Base-by-base conservation (phyloP, 1,284 basidiomycete species). In the Chalciporus sp. region DNA sequence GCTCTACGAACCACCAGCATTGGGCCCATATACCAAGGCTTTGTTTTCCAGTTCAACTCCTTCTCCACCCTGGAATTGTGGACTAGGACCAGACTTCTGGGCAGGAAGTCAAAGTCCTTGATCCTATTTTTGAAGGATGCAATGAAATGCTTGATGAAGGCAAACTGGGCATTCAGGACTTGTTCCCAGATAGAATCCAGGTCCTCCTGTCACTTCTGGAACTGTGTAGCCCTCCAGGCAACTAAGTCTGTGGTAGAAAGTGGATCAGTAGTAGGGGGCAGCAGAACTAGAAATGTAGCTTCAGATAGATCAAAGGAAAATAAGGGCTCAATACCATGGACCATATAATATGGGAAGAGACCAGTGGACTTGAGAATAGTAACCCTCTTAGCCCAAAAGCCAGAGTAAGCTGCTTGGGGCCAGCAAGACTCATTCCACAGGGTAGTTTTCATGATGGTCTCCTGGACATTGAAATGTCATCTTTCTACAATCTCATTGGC, bases 281-380 rank as follows among this genome's bases (percentile, higher is more conserved):
- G 23, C 0, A 66, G 66, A 0, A 64, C 45, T 0, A 75, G 62
- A 44, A 65, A 78, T 0, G 72, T 77, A 0, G 76, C 76, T 61
- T 79, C 71, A 0, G 62, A 55, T 17, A 78, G 58, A 45, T 78
- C 72, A 14, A 79, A 65, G 0, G 73, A 74, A 7, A 78, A 58
- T 3, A 75, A 43, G 0, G 73, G 79, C 7, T 78, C 66, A 0
- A 67, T 58, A 0, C 77, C 74, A 9, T 67, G 68, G 0, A 67
- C 67, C 7, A 67, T 63, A 53, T 68, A 76, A 49, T 72, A 78
- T 0, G 76, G 76, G 0, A 64, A 74, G 42, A 62, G 66, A 0
- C 75, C 73, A 3, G 67, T 69, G 0, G 58, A 51, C 11, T 62
- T 23, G 23, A 23, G 23, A 6, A 23, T 23, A 23, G 23, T 23